Evolutionary conservation across 768 basidiomycete genomes (phyloP), one percentile per base, ranked within the genome.

Genomic region (Mycena haematopus): DNA sequence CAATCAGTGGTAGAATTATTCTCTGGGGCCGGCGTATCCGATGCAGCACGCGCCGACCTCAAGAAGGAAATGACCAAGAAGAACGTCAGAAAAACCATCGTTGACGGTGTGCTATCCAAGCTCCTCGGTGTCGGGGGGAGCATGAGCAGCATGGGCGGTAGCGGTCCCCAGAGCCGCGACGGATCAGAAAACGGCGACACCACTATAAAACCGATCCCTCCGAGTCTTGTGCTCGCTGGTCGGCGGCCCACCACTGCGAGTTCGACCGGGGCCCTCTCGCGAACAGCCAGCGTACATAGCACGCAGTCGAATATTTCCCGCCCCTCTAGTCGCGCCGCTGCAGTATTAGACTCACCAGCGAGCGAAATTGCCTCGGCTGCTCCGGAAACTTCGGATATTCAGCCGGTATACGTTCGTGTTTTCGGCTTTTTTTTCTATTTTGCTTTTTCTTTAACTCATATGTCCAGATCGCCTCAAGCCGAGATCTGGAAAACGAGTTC

Each of bases 51-150:
- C 54, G 86, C 95, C 5, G 96, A 99, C 73, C 81, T 99, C 56
- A 98, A 97, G 82, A 95, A 94, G 72, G 91, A 94, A 72, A 82
- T 99, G 82, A 74, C 82, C 2, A 93, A 90, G 78, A 93, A 92
- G 74, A 84, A 85, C 44, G 92, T 97, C 45, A 85, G 94, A 35
- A 96, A 96, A 77, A 85, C 87, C 6, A 95, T 96, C 49, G 86
- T 90, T 15, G 96, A 98, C 63, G 82, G 82, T 55, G 86, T 99
- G 17, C 81, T 95, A 8, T 76, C 80, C 56, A 89, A 87, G 72
- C 79, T 94, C 22, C 78, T 93, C 53, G 69, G 72, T 35, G 68
- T 71, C 47, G 80, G 76, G 42, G 78, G 77, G 19, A 76, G 76
- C 58, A 70, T 80, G 7, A 71, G 75, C 47, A 76, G 76, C 56